Base-by-base conservation (phyloP, 2,329 filamentous ascomycete species). In the Aspergillus ruber region DNA sequence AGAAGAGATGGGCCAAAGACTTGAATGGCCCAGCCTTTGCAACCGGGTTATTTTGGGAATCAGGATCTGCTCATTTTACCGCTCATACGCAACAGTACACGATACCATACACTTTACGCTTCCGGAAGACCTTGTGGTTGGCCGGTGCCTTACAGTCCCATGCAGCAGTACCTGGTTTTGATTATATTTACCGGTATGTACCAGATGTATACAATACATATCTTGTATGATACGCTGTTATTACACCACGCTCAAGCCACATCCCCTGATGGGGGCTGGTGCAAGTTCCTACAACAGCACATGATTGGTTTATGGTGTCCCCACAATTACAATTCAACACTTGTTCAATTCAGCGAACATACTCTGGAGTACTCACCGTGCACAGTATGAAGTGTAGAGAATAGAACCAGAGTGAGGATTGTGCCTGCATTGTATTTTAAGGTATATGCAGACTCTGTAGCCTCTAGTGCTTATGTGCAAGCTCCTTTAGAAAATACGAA, bases 1-100 rank as follows among this genome's bases (percentile, higher is more conserved):
- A 49, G 56, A 50, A 56, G 60, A 58, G 54, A 59, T 53, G 51
- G 48, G 49, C 25, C 25, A 29, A 29, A 29, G 25, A 29, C 25
- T 29, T 29, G 25, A 29, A 29, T 29, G 25, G 25, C 25, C 25
- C 25, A 29, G 25, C 25, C 25, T 29, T 29, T 29, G 25, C 25
- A 42, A 48, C 48, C 57, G 58, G 56, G 55, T 60, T 62, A 63
- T 63, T 63, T 63, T 62, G 58, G 58, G 36, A 59, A 54, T 51
- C 51, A 52, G 50, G 47, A 53, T 51, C 49, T 54, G 47, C 50
- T 35, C 13, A 17, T n/a, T n/a, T 35, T 35, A 35, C 33, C 13
- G 4, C 10, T 10, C 33, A n/a, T 35, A n/a, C 13, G 21, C 21
- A 21, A 21, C 21, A 21, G 21, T 21, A 21, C 21, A 21, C 21